phyloP scores from a whole-genome alignment of 306 rosid genomes.

The Vigna reflexopilosa region DNA sequence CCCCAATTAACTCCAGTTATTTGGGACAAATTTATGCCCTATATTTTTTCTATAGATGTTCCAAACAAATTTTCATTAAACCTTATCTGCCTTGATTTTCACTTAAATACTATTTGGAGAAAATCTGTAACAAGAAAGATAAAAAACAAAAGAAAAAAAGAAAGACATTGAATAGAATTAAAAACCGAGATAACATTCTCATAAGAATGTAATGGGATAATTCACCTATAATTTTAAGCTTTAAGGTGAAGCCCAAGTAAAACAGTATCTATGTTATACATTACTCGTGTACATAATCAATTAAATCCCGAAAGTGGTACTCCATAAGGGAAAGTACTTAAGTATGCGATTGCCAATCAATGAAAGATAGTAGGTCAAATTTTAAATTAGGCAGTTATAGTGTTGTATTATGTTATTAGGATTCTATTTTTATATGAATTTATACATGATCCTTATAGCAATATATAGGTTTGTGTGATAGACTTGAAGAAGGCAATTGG shows the following conservation, averaged over 20 bases:
- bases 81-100: background rate
- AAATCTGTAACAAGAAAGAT: background rate
- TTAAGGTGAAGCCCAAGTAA: background rate
- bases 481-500: background rate
- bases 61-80: background rate
- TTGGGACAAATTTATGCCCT: background rate
- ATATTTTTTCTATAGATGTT: slow-evolving; percentile 8
- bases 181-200: background rate
- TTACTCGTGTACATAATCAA: slow-evolving; percentile 2
- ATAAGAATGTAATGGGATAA: slow-evolving; percentile 13
- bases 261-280: background rate
- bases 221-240: slow-evolving; percentile 11
- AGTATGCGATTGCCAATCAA: background rate
- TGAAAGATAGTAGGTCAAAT: background rate
- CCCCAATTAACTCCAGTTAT: slow-evolving; percentile 5
- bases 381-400: background rate
- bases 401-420: background rate
- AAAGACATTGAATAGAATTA: background rate
- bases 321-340: slow-evolving; percentile 11
- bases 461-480: background rate
- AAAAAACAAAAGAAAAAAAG: background rate
- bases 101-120: slow-evolving; percentile 23
- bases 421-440: background rate
- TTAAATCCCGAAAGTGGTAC: slow-evolving; percentile 6
- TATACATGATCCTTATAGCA: background rate